Conservation (phyloP, 306 rosid species). For the Clitoria ternatea region DNA sequence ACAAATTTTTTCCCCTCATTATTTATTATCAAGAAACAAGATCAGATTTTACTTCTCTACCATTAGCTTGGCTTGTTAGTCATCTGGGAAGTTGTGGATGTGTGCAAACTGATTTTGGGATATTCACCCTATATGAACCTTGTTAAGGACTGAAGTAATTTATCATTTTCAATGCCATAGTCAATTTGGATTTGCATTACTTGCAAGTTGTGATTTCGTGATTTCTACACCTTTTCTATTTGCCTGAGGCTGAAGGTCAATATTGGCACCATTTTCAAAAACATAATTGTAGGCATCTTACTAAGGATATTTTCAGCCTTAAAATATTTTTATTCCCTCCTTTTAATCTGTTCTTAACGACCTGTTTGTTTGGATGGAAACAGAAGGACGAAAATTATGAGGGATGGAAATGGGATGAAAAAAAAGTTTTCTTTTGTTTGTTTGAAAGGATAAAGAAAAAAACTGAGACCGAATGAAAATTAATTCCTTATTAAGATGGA, state of each 20-base stretch:
- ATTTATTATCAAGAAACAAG: constrained; percentile 9
- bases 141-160: constrained; percentile 2
- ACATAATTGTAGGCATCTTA: background rate
- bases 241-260: background rate
- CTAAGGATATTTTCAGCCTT: background rate
- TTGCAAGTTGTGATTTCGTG: constrained; percentile 6
- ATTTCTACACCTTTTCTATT: background rate
- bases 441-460: no score
- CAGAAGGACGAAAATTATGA: no score
- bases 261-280: background rate
- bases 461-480: no score
- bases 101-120: background rate
- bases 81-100: background rate
- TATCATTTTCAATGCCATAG: background rate
- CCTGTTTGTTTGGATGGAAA: no score
- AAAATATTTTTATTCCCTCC: background rate
- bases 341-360: constrained; percentile 1
- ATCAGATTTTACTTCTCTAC: background rate
- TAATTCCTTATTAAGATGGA: no score
- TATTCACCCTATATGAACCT: constrained; percentile 4
- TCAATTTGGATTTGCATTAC: background rate
- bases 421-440: no score
- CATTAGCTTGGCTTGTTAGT: constrained; percentile 7
- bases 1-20: constrained; percentile 18
- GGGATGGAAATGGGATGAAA: no score